Evolutionary conservation across 2,329 filamentous ascomycete genomes (phyloP).

Genomic region (Huntiella savannae): DNA sequence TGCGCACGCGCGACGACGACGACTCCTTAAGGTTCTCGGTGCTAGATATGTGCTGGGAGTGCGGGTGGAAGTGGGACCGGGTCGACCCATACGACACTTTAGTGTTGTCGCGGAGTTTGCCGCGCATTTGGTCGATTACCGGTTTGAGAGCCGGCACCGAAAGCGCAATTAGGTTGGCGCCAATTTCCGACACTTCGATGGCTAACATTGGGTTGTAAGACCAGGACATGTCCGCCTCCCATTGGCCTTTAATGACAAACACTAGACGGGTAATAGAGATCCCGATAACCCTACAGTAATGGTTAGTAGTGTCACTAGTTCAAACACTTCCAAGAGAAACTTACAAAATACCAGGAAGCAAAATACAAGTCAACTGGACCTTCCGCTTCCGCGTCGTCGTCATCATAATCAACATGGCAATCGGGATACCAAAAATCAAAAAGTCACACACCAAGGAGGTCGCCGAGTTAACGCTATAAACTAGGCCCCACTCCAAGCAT

Average conservation of each 20-base stretch:
- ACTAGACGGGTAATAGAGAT: slow-evolving; percentile 28
- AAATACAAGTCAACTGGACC: slow-evolving; percentile 26
- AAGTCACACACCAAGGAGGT: slow-evolving; percentile 31
- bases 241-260: slow-evolving; percentile 28
- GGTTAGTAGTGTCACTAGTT: background rate
- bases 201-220: slow-evolving; percentile 30
- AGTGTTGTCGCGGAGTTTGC: slow-evolving; percentile 14
- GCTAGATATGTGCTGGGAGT: slow-evolving; percentile 16
- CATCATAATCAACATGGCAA: slow-evolving; percentile 26
- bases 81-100: slow-evolving; percentile 14
- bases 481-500: slow-evolving; percentile 30
- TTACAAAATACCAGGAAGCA: slow-evolving; percentile 30
- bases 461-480: slow-evolving; percentile 31
- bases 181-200: slow-evolving; percentile 31
- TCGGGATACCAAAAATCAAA: slow-evolving; percentile 29
- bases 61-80: slow-evolving; percentile 17
- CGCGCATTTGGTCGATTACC: slow-evolving; percentile 21
- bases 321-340: slow-evolving; percentile 12
- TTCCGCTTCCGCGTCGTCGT: slow-evolving; percentile 26
- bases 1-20: slow-evolving; percentile 2
- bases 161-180: slow-evolving; percentile 29
- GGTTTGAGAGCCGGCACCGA: slow-evolving; percentile 32
- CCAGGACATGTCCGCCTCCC: slow-evolving; percentile 29
- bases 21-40: slow-evolving; percentile 11
- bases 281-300: slow-evolving; percentile 23